Evolutionary conservation across 2,329 filamentous ascomycete genomes (phyloP).

Genomic region (Leptographium lundbergii): DNA sequence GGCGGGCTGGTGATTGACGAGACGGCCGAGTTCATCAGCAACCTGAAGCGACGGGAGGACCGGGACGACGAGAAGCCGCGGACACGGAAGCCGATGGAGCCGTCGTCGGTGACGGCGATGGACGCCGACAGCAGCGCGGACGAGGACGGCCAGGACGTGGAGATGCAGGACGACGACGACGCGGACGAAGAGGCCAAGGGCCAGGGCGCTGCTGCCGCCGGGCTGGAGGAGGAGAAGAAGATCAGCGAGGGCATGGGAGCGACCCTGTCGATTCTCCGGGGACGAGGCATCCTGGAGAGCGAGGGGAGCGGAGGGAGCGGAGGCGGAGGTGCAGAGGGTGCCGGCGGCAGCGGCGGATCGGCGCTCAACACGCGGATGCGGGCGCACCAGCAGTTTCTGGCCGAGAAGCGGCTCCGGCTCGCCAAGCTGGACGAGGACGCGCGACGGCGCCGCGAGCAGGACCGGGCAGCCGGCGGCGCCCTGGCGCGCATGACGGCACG

Average conservation of each 20-base stretch:
- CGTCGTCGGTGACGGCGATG: constrained; percentile 27
- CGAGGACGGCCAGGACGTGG: constrained; percentile 29
- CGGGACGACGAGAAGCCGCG: constrained; percentile 41
- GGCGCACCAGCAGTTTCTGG: constrained; percentile 65
- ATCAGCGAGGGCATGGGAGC: constrained; percentile 69
- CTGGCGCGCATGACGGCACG: constrained; percentile 80
- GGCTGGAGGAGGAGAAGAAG: constrained; percentile 74
- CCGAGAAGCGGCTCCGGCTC: constrained; percentile 59
- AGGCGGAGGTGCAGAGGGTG: neutral
- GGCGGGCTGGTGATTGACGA: constrained; percentile 84
- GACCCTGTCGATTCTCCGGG: constrained; percentile 68
- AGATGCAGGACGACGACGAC: constrained; percentile 34
- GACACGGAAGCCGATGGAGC: constrained; percentile 16
- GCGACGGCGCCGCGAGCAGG: constrained; percentile 72
- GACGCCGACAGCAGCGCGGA: constrained; percentile 21
- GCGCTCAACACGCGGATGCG: constrained; percentile 23
- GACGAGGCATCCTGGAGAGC: constrained; percentile 64
- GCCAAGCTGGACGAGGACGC: constrained; percentile 71
- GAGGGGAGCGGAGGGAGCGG: constrained; percentile 44
- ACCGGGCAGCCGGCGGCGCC: constrained; percentile 68
- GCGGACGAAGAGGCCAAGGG: constrained; percentile 39
- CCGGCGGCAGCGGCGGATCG: neutral
- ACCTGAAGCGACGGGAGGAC: constrained; percentile 56
- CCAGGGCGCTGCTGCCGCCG: constrained; percentile 21
- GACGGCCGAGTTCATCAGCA: constrained; percentile 86